Evolutionary conservation across 225 moss, liverwort and hornwort species (phyloP).

Genomic region (Neckera pumila): DNA sequence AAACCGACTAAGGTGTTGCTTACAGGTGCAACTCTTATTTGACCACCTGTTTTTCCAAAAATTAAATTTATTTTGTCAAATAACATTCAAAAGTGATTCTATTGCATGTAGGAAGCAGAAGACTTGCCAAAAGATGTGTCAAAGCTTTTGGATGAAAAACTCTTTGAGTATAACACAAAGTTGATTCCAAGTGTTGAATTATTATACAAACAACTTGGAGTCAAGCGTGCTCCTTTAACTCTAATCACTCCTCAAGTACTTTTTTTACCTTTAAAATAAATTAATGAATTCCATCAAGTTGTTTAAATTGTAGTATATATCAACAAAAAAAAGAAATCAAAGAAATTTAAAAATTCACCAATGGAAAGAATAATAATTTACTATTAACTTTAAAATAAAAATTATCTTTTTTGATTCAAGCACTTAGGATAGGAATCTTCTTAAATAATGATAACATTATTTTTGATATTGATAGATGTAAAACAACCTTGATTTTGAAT

Average conservation of each 20-base stretch:
- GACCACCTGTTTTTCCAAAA: not conserved
- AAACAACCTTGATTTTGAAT: not conserved
- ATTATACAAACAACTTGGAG: conserved; percentile 53
- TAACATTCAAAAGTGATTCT: not conserved
- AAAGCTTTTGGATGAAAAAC: conserved; percentile 68
- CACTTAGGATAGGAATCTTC: not conserved
- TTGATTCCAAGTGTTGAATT: conserved; percentile 53
- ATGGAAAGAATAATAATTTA: not conserved
- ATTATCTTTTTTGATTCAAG: not conserved
- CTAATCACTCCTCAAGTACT: conserved; percentile 60
- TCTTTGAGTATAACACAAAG: conserved; percentile 71
- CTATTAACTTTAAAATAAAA: not conserved
- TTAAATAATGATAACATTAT: not conserved
- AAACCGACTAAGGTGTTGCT: conserved; percentile 44
- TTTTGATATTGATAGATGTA: not conserved
- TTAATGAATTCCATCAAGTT: not conserved
- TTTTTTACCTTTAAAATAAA: not conserved
- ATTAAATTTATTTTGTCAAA: not conserved
- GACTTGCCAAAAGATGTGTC: conserved; percentile 79
- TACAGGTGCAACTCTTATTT: conserved; percentile 35
- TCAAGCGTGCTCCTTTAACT: conserved; percentile 66
- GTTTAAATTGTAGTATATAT: not conserved
- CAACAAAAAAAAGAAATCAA: not conserved
- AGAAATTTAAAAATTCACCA: not conserved
- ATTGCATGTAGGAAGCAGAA: conserved; percentile 40